Conservation (phyloP, 2,329 filamentous ascomycete genomes). For the Microdochium trichocladiopsis region DNA sequence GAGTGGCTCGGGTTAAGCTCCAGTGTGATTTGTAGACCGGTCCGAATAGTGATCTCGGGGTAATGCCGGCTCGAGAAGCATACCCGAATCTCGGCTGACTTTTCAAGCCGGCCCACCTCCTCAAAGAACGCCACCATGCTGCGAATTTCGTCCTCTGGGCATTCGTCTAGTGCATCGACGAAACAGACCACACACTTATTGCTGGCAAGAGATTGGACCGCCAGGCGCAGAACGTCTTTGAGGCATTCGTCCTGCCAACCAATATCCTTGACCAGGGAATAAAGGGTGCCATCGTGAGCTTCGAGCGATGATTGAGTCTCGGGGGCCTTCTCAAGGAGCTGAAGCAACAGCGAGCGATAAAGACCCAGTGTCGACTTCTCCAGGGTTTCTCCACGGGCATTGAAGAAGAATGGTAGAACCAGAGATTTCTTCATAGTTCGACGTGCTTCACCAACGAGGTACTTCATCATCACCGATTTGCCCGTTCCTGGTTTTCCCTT, state of each 20-base stretch:
- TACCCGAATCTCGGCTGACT: constrained; percentile 12
- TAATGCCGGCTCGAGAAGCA: constrained; percentile 36
- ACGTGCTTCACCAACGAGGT: constrained; percentile 9
- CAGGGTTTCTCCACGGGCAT: constrained; percentile 30
- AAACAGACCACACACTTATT: constrained; percentile 5
- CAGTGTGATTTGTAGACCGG: too few relatives aligned
- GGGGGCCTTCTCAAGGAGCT: constrained; percentile 27
- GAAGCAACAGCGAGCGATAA: constrained; percentile 37
- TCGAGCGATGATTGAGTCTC: constrained; percentile 23
- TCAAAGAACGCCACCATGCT: constrained; percentile 10
- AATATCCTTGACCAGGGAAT: not conserved
- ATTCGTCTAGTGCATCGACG: constrained; percentile 14
- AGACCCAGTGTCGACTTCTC: constrained; percentile 37
- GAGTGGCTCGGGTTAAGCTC: too few relatives aligned
- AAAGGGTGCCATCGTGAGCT: not conserved
- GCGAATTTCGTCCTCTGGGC: constrained; percentile 7
- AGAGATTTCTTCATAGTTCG: constrained; percentile 1
- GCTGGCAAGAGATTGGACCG: constrained; percentile 1
- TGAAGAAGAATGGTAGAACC: constrained; percentile 37
- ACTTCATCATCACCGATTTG: constrained; percentile 37
- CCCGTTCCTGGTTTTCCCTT: constrained; percentile 33
- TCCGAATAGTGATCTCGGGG: constrained; percentile 12
- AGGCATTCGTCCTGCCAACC: not conserved
- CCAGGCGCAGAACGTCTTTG: constrained; percentile 5
- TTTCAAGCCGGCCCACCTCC: not conserved